These are phyloP conservation scores for Lactarius trivialis DNA, from an alignment of 768 basidiomycete genomes.

Conservation along the genomic window DNA sequence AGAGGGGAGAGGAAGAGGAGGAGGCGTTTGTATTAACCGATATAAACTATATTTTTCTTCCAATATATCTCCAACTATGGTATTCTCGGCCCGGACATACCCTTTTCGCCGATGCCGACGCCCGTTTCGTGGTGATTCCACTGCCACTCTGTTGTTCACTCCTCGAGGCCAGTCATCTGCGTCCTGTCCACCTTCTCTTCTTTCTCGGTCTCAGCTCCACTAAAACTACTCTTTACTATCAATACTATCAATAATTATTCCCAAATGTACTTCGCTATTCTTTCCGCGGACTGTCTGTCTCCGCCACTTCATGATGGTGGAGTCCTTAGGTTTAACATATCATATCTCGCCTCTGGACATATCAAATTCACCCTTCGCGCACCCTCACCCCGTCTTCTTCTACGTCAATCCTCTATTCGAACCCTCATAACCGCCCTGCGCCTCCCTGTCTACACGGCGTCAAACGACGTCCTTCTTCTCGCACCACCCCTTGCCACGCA, in stretches of 20 bases:
- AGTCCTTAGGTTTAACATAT: not conserved
- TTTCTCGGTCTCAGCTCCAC: not conserved
- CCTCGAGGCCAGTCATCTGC: conserved; percentile 22
- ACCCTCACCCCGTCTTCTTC: not conserved
- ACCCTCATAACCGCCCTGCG: not conserved
- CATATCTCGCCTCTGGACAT: not conserved
- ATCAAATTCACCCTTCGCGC: conserved; percentile 4
- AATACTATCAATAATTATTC: not conserved
- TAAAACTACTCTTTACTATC: not conserved
- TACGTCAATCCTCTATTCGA: not conserved
- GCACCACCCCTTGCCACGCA: not conserved
- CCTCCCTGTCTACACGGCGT: not conserved
- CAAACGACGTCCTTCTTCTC: not conserved
- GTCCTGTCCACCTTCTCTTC: not conserved
- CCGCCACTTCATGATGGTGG: not conserved
- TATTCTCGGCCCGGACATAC: not conserved
- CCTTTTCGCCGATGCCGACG: conserved; percentile 2
- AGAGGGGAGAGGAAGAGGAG: not conserved
- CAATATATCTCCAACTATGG: not conserved
- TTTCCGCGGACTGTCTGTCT: conserved; percentile 13
- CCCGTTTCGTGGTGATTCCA: not conserved
- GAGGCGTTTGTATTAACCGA: not conserved
- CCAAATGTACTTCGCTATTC: not conserved
- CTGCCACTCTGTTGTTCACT: not conserved
- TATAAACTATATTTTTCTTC: not conserved